A percentile compares a stretch with the other conserved stretches of the same genome.
phyloP scores from a whole-genome alignment of 768 basidiomycete genomes.

The Boletus edulis region DNA sequence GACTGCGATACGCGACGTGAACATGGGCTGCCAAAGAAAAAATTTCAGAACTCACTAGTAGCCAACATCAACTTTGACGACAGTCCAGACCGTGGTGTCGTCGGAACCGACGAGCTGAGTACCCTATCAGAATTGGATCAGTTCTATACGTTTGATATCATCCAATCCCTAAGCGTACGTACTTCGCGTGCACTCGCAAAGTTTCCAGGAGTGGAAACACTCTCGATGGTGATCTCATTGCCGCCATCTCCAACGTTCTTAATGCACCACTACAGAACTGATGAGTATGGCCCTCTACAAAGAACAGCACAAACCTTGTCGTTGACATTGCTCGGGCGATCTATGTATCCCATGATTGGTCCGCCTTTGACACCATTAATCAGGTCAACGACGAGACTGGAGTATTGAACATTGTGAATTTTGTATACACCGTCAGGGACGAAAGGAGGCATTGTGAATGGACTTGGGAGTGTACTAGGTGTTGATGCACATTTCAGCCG shows the following conservation, averaged over 20 bases:
- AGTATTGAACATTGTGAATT: not conserved
- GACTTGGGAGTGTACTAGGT: not conserved
- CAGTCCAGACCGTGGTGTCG: too few relatives aligned
- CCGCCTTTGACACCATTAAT: not conserved
- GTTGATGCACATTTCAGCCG: not conserved
- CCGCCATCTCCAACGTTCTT: not conserved
- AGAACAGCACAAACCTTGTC: not conserved
- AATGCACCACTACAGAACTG: not conserved
- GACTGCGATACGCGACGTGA: not conserved
- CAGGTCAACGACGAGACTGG: not conserved
- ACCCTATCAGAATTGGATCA: not conserved
- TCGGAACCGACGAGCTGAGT: not conserved
- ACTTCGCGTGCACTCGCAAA: not conserved
- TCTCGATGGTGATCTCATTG: not conserved
- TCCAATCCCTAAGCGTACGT: not conserved
- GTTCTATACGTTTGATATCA: not conserved
- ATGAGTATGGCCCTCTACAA: not conserved
- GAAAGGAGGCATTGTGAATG: not conserved
- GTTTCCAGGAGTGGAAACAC: too few relatives aligned
- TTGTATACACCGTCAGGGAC: not conserved
- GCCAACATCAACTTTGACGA: too few relatives aligned
- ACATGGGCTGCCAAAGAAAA: too few relatives aligned
- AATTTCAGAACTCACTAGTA: too few relatives aligned
- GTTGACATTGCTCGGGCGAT: not conserved
- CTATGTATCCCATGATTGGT: not conserved